Evolutionary conservation across 2,329 filamentous ascomycete genomes (phyloP).

Genomic region (Colletotrichum gigasporum): DNA sequence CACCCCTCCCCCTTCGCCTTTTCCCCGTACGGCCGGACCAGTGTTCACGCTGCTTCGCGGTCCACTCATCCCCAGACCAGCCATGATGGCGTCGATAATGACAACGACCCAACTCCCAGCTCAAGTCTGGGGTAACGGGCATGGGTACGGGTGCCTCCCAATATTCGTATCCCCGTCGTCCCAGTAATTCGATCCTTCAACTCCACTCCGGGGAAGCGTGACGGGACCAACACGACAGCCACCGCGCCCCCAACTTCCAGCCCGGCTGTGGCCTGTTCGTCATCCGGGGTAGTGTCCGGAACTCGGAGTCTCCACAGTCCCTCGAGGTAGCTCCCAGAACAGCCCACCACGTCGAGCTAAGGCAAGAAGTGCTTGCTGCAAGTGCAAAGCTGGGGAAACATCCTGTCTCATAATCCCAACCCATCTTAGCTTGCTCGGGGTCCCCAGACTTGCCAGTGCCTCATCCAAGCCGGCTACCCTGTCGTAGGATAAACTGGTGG

Average conservation of each 20-base stretch:
- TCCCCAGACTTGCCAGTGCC: constrained; percentile 2
- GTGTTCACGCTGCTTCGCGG: background rate
- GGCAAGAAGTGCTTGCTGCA: background rate
- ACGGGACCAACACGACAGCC: background rate
- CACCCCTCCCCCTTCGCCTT: background rate
- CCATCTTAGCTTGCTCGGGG: constrained; percentile 4
- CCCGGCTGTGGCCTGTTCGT: too few relatives aligned
- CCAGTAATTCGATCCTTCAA: background rate
- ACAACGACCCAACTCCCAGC: background rate
- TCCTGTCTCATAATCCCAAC: constrained; percentile 6
- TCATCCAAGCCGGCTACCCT: background rate
- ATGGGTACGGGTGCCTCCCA: background rate
- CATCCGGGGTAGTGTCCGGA: background rate
- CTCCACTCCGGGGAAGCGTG: background rate
- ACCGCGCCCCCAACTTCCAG: background rate
- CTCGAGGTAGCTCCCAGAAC: too few relatives aligned
- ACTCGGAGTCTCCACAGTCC: background rate
- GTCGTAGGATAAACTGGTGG: constrained; percentile 1
- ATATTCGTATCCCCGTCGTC: background rate
- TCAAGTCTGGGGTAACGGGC: constrained; percentile 14
- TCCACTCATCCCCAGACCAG: constrained; percentile 18
- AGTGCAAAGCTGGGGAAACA: background rate
- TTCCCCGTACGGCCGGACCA: background rate
- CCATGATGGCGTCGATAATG: background rate
- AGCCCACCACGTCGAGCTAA: background rate